Evolutionary conservation across 768 basidiomycete genomes (phyloP), one percentile per base, ranked within the genome.

Genomic region (Pleurotus djamor): DNA sequence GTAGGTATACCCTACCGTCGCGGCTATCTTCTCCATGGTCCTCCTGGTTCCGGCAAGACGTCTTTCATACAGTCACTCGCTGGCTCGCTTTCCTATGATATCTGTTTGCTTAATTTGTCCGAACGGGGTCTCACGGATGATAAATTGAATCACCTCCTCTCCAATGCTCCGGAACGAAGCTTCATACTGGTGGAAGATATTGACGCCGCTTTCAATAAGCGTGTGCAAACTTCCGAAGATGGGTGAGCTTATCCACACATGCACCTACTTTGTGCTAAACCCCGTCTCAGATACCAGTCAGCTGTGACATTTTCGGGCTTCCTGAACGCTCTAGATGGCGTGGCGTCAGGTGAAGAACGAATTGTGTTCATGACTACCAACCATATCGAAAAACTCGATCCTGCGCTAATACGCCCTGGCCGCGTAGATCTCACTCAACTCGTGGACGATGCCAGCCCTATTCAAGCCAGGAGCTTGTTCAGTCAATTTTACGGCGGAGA

Each of bases 341-440:
- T 99, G 33, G 96, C 94, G 4, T 97, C 96, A 9, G 94, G 95
- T 44, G 96, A 98, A 75, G 95, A 97, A 67, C 88, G 97, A n/a
- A 89, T 99, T 69, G 85, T 99, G 37, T 99, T 99, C 75, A 92
- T 99, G 88, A 99, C 97, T 0, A 98, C 97, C n/a, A 99, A 99
- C 72, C 97, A 98, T 66, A 70, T 92, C 57, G 86, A 91, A 60
- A 82, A 80, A 62, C 84, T 99, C 37, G 97, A 99, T 73, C 89
- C 94, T 5, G 97, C 96, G 0, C 84, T 99, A 48, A 93, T 98
- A 68, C 87, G 97, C 52, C 96, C 97, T 0, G 97, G 97, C 14
- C 85, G 97, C 8, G 96, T 99, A 45, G 97, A 99, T 71, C 71
- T 98, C 48, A 81, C 85, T 32, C 84, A 92, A 64, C 74, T 91